These are phyloP conservation scores for Hygrophoropsis aurantiaca DNA, from an alignment of 768 basidiomycete species.

Conservation along the genomic window DNA sequence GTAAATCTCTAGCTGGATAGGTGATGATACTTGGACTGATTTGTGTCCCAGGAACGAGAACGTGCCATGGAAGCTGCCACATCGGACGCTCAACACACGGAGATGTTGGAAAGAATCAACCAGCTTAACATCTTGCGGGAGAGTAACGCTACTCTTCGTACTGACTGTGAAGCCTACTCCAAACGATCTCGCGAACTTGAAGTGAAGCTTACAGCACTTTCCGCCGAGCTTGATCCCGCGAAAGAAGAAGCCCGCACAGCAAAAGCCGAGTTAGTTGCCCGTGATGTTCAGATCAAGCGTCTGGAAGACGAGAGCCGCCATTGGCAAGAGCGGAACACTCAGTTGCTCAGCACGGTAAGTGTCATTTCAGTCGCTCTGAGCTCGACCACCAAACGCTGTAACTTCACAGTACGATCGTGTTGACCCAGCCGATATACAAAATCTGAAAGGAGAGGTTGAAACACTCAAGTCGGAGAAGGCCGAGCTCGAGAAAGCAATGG, in stretches of 20 bases:
- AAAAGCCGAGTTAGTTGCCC: conserved; percentile 74
- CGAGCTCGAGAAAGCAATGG: conserved; percentile 28
- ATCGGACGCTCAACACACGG: conserved; percentile 77
- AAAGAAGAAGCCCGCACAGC: conserved; percentile 67
- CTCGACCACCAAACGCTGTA: conserved; percentile 1
- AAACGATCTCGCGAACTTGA: conserved; percentile 73
- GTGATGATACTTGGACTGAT: background rate
- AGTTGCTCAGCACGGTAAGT: conserved; percentile 75
- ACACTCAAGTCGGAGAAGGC: conserved; percentile 45
- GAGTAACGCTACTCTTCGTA: conserved; percentile 82
- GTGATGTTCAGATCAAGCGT: conserved; percentile 61
- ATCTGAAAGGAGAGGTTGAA: conserved; percentile 72
- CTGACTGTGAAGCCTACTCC: conserved; percentile 69
- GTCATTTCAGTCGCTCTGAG: background rate
- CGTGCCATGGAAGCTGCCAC: conserved; percentile 68
- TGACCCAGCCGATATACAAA: conserved; percentile 82
- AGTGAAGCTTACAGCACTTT: conserved; percentile 53
- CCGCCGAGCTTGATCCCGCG: conserved; percentile 68
- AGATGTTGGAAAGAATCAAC: conserved; percentile 83
- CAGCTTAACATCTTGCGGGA: conserved; percentile 84
- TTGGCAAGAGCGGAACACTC: conserved; percentile 84
- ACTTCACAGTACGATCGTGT: conserved; percentile 74
- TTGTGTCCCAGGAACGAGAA: conserved; percentile 71
- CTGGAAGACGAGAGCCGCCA: conserved; percentile 75
- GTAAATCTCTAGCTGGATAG: conserved; percentile 31